Percentiles rank a stretch among this genome's conserved stretches.
These are phyloP conservation scores for Pseudocercospora macadamiae DNA, from an alignment of 2,329 filamentous ascomycete species.

Conservation along the genomic window DNA sequence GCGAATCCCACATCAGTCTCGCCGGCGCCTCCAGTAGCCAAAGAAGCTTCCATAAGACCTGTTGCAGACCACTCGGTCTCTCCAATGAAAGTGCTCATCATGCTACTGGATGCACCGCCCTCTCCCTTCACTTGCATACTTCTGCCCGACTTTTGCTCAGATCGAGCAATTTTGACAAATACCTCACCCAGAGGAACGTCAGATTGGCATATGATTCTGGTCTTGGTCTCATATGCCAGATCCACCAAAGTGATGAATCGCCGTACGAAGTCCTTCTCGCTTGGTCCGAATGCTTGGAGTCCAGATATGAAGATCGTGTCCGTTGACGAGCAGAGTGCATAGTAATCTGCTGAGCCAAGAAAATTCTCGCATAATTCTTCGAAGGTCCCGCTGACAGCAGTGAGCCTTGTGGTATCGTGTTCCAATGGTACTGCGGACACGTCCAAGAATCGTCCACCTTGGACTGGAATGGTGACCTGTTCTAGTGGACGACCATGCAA, in stretches of 20 bases:
- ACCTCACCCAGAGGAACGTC: constrained; percentile 29
- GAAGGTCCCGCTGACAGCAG: constrained; percentile 59
- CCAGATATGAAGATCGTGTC: constrained; percentile 27
- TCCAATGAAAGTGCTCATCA: constrained; percentile 36
- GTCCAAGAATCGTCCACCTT: constrained; percentile 25
- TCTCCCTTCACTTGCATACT: constrained; percentile 32
- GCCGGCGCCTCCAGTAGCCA: constrained; percentile 34
- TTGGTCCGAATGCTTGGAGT: constrained; percentile 21
- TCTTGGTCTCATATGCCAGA: constrained; percentile 74
- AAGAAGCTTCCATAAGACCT: constrained; percentile 29
- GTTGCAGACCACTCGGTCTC: constrained; percentile 37
- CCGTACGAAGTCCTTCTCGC: constrained; percentile 59
- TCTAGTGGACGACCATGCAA: constrained; percentile 7
- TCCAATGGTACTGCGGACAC: constrained; percentile 17
- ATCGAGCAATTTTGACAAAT: constrained; percentile 28
- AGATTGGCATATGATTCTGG: constrained; percentile 60
- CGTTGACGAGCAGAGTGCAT: constrained; percentile 58
- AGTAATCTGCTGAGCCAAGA: constrained; percentile 77
- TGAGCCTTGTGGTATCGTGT: constrained; percentile 3
- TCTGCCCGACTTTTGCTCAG: constrained; percentile 10
- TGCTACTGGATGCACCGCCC: constrained; percentile 32
- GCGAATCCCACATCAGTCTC: constrained; percentile 37
- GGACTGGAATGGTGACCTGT: constrained; percentile 24
- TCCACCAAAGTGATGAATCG: constrained; percentile 78
- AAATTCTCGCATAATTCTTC: constrained; percentile 62